Base-by-base conservation (phyloP, 2,329 filamentous ascomycete species). In the Trichophyton benhamiae region DNA sequence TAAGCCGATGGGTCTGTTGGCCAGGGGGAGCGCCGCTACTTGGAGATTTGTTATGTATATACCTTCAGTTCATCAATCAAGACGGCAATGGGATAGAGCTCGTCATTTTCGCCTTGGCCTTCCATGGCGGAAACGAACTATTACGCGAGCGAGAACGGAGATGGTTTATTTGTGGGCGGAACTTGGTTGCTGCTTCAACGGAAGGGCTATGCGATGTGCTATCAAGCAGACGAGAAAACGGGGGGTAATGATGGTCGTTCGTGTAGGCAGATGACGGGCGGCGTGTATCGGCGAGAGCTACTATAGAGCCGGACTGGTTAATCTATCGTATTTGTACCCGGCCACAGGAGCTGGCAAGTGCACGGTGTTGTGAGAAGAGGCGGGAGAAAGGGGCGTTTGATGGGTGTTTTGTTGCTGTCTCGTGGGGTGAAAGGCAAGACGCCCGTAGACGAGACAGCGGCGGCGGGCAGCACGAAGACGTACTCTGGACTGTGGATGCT, bases 51-150 rank as follows among this genome's bases (percentile, higher is more conserved):
- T n/a, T 44, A 7, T 44, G 33, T 44, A 44, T 44, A 44, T 84
- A 96, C 91, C 89, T 96, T 99, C 73, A 99, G 83, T 84, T 99
- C 94, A 78, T 99, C 94, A 78, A 99, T 99, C 78, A 99, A 87
- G 69, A 99, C 94, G 74, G 95, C 94, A 82, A 99, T 99, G 76
- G 94, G 94, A 78, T 97, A 99, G 72, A 99, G 91, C 86, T 97
- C 95, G 80, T 99, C 94, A 77, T 87, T 95, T 81, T 92, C 86
- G 78, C 87, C 89, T 76, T 87, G 83, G 79, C 87, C 87, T 80
- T 96, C 90, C 92, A 97, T 97, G 76, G 77, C 82, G 83, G 78
- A 75, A 59, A 61, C n/a, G 57, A 61, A 46, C 60, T 41, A 15
- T 30, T 38, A 57, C 8, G 41, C 22, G 48, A 42, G 33, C 27